phyloP scores from a whole-genome alignment of 2,329 filamentous ascomycete species.

The Cordyceps militaris region DNA sequence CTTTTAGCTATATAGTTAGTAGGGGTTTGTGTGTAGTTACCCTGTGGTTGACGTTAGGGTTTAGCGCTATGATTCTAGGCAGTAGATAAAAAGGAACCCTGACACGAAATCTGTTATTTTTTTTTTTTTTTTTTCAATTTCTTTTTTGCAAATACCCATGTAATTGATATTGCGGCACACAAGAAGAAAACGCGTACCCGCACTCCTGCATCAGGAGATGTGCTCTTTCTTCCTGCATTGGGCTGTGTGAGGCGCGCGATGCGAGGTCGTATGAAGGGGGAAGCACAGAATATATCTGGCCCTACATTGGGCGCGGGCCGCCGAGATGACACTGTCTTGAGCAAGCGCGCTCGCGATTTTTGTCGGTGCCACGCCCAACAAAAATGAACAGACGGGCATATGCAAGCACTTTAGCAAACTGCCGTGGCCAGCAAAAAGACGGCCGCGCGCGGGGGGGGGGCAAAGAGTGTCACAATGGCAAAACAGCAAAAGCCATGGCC shows the following conservation, averaged over 20 bases:
- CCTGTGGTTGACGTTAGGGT: slow-evolving; percentile 1
- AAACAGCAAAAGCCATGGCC: no score
- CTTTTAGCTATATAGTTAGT: no score
- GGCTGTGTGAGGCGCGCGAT: neutral
- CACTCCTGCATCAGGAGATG: slow-evolving; percentile 5
- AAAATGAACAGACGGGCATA: neutral
- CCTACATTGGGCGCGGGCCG: neutral
- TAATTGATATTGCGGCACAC: neutral
- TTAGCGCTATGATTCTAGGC: slow-evolving; percentile 8
- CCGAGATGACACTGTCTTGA: slow-evolving; percentile 1
- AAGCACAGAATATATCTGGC: neutral
- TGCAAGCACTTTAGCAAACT: slow-evolving; percentile 1
- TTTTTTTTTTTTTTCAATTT: no score
- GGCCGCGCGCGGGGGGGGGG: no score
- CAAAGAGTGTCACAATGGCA: no score
- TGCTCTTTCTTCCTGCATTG: neutral
- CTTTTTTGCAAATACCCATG: neutral
- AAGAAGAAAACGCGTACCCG: neutral
- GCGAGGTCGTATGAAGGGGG: neutral
- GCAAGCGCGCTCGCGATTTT: neutral
- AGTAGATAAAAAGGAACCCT: no score
- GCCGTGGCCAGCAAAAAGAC: neutral
- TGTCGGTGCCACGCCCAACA: neutral
- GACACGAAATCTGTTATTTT: no score
- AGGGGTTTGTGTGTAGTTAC: no score